Evolutionary conservation across 176 grass and related monocot genomes (phyloP), one percentile per base, ranked within the genome.

Genomic region (Cocos nucifera): DNA sequence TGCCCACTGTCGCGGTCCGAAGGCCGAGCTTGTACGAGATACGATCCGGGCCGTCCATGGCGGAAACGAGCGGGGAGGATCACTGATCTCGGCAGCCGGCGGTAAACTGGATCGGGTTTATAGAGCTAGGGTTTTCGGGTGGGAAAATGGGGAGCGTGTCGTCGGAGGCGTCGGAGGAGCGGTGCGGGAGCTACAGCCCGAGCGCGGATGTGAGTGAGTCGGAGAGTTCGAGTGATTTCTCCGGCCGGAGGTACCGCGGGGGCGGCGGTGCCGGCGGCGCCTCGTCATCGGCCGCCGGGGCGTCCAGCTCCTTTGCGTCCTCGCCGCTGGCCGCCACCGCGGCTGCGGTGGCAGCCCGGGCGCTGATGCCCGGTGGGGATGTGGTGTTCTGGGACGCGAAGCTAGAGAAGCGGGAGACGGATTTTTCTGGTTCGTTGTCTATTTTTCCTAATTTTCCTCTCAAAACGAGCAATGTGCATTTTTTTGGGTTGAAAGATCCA

Each of bases 171-270:
- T 90, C 83, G 25, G 86, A 95, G 7, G 85, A 84, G 1, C 75
- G 86, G 27, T 84, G 78, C 75, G 86, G 83, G 0, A 95, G 91
- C 71, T 95, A 95, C 80, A 90, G 91, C 76, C 86, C 86, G 49
- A 90, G 86, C 49, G 91, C 91, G 18, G 91, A 95, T 68, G 86
- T 95, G 77, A 90, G 86, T 72, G 91, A 83, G 71, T 95, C 91
- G 16, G 91, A 95, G 74, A 84, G 83, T 54, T 88, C 86, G 72
- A 90, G 86, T 67, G 86, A 87, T 77, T 75, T 68, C 74, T 87
- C 86, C 18, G 80, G 58, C 23, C 65, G 86, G 49, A 69, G 75
- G 75, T 69, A 69, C 55, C 62, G 62, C 65, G 79, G 28, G 0
- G 28, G 28, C 5, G 28, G 78, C 55, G 61, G 57, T 17, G 81